Percentiles rank a stretch among this genome's conserved stretches.
phyloP scores from a whole-genome alignment of 2,329 filamentous ascomycete species.

The Fusarium palustre region DNA sequence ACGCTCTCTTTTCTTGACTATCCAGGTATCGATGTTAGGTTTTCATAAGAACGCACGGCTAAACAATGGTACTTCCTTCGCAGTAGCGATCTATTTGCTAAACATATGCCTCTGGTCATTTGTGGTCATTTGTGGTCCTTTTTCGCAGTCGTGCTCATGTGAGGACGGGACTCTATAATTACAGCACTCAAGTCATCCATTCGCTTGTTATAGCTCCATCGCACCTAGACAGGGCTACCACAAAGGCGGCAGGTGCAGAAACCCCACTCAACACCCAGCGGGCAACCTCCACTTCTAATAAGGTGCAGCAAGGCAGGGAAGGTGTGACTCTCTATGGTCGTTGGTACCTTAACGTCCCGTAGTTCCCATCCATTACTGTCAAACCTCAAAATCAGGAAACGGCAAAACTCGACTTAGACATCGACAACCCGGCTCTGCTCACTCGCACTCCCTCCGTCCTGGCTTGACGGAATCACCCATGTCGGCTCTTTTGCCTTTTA shows the following conservation, averaged over 20 bases:
- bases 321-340: background rate
- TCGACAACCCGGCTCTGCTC: constrained; percentile 33
- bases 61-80: background rate
- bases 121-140: too few relatives aligned
- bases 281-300: background rate
- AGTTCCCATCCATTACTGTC: constrained; percentile 14
- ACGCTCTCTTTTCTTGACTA: too few relatives aligned
- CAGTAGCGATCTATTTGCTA: background rate
- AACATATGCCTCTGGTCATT: background rate
- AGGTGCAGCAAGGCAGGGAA: background rate
- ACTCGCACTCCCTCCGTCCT: constrained; percentile 42
- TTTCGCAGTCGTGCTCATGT: background rate
- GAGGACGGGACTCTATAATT: background rate
- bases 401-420: constrained; percentile 27
- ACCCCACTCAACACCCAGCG: background rate
- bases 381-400: constrained; percentile 41
- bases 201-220: background rate
- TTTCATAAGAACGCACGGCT: background rate
- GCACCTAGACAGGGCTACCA: background rate
- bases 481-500: constrained; percentile 54
- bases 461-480: constrained; percentile 54
- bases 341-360: constrained; percentile 14
- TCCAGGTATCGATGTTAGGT: too few relatives aligned
- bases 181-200: background rate
- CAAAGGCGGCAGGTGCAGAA: constrained; percentile 3